A percentile compares a stretch with the other conserved stretches of the same genome.
Conservation (phyloP, 257 asterid species). For the Capsicum pubescens region DNA sequence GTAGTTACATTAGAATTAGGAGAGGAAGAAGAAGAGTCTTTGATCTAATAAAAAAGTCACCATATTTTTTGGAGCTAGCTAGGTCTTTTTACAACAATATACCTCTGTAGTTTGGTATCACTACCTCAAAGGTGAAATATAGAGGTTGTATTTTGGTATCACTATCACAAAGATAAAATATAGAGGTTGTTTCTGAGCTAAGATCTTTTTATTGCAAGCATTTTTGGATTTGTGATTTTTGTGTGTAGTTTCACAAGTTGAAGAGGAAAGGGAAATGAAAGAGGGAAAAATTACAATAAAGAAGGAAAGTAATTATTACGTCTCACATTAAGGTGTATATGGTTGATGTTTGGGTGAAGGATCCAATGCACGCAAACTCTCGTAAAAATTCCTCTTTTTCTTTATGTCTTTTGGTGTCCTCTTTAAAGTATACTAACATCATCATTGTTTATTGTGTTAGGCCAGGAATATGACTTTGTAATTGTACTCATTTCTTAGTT, state of each 20-base stretch:
- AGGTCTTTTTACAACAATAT: too few relatives aligned
- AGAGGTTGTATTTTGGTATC: background rate
- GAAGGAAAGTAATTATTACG: background rate
- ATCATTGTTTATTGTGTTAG: background rate
- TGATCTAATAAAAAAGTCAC: too few relatives aligned
- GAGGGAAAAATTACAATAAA: background rate
- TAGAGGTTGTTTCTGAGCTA: too few relatives aligned
- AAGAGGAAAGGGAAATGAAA: background rate
- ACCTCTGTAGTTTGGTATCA: too few relatives aligned
- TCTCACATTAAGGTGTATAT: background rate
- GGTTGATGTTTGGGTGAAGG: slow-evolving; percentile 23
- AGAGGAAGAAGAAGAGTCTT: too few relatives aligned
- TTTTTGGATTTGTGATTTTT: background rate
- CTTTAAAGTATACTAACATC: background rate
- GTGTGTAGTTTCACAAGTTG: background rate
- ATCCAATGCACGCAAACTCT: slow-evolving; percentile 31
- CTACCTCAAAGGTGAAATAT: too few relatives aligned
- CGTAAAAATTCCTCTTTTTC: background rate
- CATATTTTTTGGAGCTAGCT: too few relatives aligned
- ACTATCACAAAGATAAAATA: too few relatives aligned
- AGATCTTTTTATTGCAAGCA: too few relatives aligned
- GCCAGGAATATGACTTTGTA: too few relatives aligned
- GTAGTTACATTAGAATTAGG: slow-evolving; percentile 18
- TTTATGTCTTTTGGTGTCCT: background rate
- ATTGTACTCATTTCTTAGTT: too few relatives aligned